These are phyloP conservation scores for Talaromyces wortmannii DNA, from an alignment of 495 filamentous ascomycete genomes.

Conservation along the genomic window DNA sequence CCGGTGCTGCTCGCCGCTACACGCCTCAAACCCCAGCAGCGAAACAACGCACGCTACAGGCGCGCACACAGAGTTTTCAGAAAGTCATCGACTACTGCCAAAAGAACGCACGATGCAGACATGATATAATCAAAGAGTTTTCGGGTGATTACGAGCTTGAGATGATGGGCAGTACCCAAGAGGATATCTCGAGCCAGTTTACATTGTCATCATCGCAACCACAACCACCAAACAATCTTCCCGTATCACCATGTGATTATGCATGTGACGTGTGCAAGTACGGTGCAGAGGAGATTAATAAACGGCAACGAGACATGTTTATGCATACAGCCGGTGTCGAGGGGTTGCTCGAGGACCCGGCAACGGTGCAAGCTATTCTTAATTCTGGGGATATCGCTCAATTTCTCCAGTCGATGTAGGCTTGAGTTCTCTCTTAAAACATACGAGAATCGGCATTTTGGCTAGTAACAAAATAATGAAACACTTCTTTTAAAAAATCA, in stretches of 20 bases:
- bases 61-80: slow-evolving; percentile 38
- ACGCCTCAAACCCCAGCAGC: slow-evolving; percentile 7
- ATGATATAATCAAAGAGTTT: slow-evolving; percentile 69
- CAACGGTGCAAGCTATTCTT: neutral
- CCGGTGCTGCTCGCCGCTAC: slow-evolving; percentile 6
- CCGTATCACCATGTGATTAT: slow-evolving; percentile 57
- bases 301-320: slow-evolving; percentile 42
- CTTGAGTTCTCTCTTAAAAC: no score
- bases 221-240: neutral
- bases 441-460: neutral
- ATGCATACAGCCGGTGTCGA: neutral
- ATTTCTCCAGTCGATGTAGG: no score
- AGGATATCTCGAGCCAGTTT: slow-evolving; percentile 1
- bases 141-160: slow-evolving; percentile 62
- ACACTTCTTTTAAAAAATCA: neutral
- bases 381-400: no score
- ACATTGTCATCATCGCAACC: neutral
- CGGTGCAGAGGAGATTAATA: slow-evolving; percentile 47
- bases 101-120: slow-evolving; percentile 62
- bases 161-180: slow-evolving; percentile 18
- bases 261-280: slow-evolving; percentile 93
- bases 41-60: slow-evolving; percentile 16
- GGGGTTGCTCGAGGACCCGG: neutral
- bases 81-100: slow-evolving; percentile 78
- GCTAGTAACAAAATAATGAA: neutral